Evolutionary conservation across 140 eudicot species (phyloP).

Genomic region (Stevia rebaudiana): DNA sequence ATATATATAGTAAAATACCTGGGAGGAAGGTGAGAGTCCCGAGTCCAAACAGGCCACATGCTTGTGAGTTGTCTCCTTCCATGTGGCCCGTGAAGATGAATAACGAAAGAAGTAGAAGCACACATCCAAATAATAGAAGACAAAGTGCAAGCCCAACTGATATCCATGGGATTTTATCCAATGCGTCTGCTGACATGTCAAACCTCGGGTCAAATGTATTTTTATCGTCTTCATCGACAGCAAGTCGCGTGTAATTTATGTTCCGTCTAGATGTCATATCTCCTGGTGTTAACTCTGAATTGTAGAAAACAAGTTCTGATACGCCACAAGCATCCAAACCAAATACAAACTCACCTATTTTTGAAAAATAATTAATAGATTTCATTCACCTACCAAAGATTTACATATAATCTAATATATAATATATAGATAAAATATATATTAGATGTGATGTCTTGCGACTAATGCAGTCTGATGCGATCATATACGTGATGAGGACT

Average conservation of each 20-base stretch:
- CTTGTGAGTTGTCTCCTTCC: slow-evolving; percentile 77
- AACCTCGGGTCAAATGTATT: slow-evolving; percentile 57
- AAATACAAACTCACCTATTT: slow-evolving; percentile 18
- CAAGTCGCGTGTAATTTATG: slow-evolving; percentile 48
- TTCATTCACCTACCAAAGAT: too few species aligned
- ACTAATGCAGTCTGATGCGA: too few species aligned
- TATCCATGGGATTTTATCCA: slow-evolving; percentile 68
- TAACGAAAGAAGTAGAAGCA: slow-evolving; percentile 48
- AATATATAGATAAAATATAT: too few species aligned
- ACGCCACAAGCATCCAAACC: slow-evolving; percentile 34
- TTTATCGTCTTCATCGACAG: slow-evolving; percentile 44
- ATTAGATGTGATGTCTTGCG: too few species aligned
- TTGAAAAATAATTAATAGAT: too few species aligned
- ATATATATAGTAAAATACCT: slow-evolving; percentile 39
- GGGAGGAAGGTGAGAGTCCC: slow-evolving; percentile 76
- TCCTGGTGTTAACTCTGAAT: slow-evolving; percentile 9
- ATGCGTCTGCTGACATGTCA: slow-evolving; percentile 52
- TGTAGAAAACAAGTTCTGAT: slow-evolving; percentile 14
- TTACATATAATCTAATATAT: too few species aligned
- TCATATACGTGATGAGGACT: neutral
- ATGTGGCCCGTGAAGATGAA: slow-evolving; percentile 77
- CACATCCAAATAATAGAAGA: slow-evolving; percentile 59
- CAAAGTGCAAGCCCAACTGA: slow-evolving; percentile 67
- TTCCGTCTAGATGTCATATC: slow-evolving; percentile 54
- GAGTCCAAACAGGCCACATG: slow-evolving; percentile 70